A percentile compares a stretch with the other conserved stretches of the same genome.
Evolutionary conservation across 129 eudicot genomes (phyloP).

Genomic region (Flaveria linearis): DNA sequence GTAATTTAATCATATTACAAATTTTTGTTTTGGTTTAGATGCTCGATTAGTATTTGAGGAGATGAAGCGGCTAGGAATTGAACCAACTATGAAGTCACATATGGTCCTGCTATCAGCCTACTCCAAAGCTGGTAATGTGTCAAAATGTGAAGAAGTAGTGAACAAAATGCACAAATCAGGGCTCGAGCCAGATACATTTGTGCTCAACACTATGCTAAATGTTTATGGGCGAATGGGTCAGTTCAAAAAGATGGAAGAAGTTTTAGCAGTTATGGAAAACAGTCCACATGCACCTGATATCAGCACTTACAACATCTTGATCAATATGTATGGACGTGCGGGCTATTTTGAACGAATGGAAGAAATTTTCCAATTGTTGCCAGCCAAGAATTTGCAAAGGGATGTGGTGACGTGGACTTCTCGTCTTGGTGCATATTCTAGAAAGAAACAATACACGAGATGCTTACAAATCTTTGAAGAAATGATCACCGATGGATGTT

Average conservation of each 20-base stretch:
- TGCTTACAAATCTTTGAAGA: constrained; percentile 82
- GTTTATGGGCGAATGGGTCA: constrained; percentile 79
- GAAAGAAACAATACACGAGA: constrained; percentile 66
- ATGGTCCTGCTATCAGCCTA: constrained; percentile 83
- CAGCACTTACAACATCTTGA: constrained; percentile 89
- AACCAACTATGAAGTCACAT: constrained; percentile 95
- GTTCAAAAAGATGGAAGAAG: constrained; percentile 83
- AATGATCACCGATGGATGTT: constrained; percentile 81
- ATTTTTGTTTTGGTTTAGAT: constrained; percentile 41
- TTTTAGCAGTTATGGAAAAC: constrained; percentile 62
- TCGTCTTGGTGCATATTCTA: constrained; percentile 83
- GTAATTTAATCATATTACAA: background rate
- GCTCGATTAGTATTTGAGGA: constrained; percentile 77
- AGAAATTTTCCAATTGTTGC: constrained; percentile 51
- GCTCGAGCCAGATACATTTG: constrained; percentile 71
- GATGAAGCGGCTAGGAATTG: constrained; percentile 70
- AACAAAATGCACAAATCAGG: constrained; percentile 72
- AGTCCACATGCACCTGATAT: constrained; percentile 58
- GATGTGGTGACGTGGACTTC: constrained; percentile 91
- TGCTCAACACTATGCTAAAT: constrained; percentile 73
- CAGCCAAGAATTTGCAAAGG: constrained; percentile 51
- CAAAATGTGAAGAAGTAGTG: constrained; percentile 75
- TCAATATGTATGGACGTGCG: constrained; percentile 74
- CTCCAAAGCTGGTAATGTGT: constrained; percentile 57
- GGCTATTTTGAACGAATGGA: constrained; percentile 87